Evolutionary conservation across 202 grass and related monocot species (phyloP), one percentile per base, ranked within the genome.

Genomic region (Miscanthus sacchariflorus): DNA sequence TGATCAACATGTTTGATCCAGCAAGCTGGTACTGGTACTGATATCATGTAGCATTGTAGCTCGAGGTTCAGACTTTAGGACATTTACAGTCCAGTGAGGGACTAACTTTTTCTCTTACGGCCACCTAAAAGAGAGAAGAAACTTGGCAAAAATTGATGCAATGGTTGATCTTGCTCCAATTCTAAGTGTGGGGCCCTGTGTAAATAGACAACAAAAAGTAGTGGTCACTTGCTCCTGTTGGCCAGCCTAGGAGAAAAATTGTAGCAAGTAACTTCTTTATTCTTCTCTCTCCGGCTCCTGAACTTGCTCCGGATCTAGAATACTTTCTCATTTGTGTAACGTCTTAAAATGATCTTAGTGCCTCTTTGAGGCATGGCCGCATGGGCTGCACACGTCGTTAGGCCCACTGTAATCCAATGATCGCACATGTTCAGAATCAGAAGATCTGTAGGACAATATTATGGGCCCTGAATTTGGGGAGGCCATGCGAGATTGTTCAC

Each of bases 401-500:
- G 73, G 40, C 12, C 19, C 28, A 25, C 43, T 4, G 35, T 15
- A 12, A 4, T 24, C 58, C 44, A 50, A 68, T 77, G 68, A 54
- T 85, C 35, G 36, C 2, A 35, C 0, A 3, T 25, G 8, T 66
- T 18, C 9, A 65, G 40, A 49, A 64, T 49, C 46, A 49, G 46
- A 46, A 46, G 54, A 9, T 13, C 23, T 64, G 81, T 8, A 65
- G 63, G 11, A 54, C 28, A 54, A 54, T 17, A 56, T 70, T 10
- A 56, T 70, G 43, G 46, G 66, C 5, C 27, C 79, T 82, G 19
- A 52, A 38, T 21, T 5, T 5, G 13, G 65, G 25, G 25, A 9
- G 9, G 33, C 79, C 46, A 54, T 56, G 80, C 54, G 80, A 54
- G 45, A 19, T 33, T 30, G 43, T 81, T 39, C 69, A 23, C 33